Conservation (phyloP, 345 rosid genomes). For the Salix purpurea region DNA sequence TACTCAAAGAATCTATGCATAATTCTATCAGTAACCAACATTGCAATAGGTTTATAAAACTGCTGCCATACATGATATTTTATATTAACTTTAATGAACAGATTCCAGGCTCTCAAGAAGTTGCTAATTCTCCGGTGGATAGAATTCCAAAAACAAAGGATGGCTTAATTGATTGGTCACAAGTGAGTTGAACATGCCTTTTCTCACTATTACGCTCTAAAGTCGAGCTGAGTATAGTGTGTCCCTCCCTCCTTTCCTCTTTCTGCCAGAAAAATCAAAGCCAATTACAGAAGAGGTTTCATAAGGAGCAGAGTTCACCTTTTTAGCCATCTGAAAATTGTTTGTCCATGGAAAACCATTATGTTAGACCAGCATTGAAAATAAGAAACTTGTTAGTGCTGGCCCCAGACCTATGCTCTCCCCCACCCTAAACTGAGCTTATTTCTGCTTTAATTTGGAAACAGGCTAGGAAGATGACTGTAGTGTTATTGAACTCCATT, state of each 20-base stretch:
- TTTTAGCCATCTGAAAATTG: not conserved
- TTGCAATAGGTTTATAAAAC: not conserved
- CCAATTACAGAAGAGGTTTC: not conserved
- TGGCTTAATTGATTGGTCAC: conserved; percentile 89
- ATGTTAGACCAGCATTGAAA: not conserved
- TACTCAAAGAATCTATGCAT: not conserved
- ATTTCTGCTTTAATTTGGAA: not conserved
- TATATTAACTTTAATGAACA: conserved; percentile 13
- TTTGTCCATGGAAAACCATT: not conserved
- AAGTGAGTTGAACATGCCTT: conserved; percentile 32
- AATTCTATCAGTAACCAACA: not conserved
- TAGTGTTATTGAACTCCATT: not conserved
- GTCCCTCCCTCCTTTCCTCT: not conserved
- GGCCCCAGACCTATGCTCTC: not conserved
- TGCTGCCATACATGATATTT: not conserved
- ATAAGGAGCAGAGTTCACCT: not conserved
- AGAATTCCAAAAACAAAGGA: conserved; percentile 74
- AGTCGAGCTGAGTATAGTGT: not conserved
- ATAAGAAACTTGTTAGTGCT: not conserved
- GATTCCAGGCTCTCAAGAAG: conserved; percentile 82
- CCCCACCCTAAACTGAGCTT: not conserved
- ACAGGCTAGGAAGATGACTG: not conserved
- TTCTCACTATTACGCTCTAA: not conserved
- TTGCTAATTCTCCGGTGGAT: conserved; percentile 41
- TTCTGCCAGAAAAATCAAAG: not conserved